phyloP scores from a whole-genome alignment of 2,329 filamentous ascomycete genomes.

The Ascochyta pisi region DNA sequence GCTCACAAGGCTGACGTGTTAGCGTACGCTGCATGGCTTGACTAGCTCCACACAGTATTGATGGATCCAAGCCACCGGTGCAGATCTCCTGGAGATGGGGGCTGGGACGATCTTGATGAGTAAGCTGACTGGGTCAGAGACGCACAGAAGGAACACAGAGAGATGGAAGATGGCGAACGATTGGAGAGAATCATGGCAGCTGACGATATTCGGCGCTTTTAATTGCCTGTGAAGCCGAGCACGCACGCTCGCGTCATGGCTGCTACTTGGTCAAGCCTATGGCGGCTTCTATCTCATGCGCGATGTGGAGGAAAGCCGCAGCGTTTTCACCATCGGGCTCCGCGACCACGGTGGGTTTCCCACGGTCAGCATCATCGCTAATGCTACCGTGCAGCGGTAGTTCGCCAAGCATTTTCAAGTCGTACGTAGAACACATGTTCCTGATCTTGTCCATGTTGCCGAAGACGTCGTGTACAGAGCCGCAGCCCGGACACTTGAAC shows the following conservation, averaged over 20 bases:
- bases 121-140: too few species aligned
- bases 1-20: too few species aligned
- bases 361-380: slow-evolving; percentile 84
- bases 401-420: slow-evolving; percentile 83
- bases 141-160: too few species aligned
- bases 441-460: slow-evolving; percentile 77
- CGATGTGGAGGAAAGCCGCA: slow-evolving; percentile 74
- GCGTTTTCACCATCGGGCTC: slow-evolving; percentile 79
- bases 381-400: slow-evolving; percentile 87
- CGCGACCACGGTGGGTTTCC: slow-evolving; percentile 87
- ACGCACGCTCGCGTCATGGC: slow-evolving; percentile 21
- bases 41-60: too few species aligned
- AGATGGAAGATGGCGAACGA: too few species aligned
- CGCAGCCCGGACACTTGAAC: slow-evolving; percentile 60
- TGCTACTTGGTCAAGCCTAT: slow-evolving; percentile 33
- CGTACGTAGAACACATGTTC: slow-evolving; percentile 74
- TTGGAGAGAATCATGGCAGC: too few species aligned
- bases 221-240: slow-evolving; percentile 24
- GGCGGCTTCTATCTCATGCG: slow-evolving; percentile 55
- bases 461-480: slow-evolving; percentile 44
- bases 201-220: too few species aligned
- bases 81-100: too few species aligned
- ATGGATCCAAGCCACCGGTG: too few species aligned
- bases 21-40: too few species aligned
- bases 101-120: too few species aligned